Base-by-base conservation (phyloP, 2,329 filamentous ascomycete genomes). In the Taxawa tesnikishii region DNA sequence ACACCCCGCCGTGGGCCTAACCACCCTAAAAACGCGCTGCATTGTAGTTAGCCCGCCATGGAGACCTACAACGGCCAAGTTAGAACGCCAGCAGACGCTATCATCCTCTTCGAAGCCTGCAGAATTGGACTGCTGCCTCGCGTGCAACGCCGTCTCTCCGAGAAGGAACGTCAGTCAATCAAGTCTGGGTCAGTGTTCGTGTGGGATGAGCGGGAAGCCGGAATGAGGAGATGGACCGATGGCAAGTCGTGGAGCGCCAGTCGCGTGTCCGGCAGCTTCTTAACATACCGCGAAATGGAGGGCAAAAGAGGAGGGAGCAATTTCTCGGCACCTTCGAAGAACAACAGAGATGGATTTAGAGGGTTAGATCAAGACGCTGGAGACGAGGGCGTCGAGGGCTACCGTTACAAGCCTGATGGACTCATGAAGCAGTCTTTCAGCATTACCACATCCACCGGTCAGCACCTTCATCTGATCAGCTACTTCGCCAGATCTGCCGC, bases 361-460 rank as follows among this genome's bases (percentile, higher is more conserved):
- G 75, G 73, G 16, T 88, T 82, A 51, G 84, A 93, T 48, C 87
- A 90, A 29, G 82, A 85, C 42, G 79, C 83, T 33, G 80, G 65
- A 34, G 84, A 92, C 48, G 70, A 73, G 43, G 73, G 73, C 6
- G 83, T 83, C 0, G 85, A 94, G 54, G 85, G 85, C 26, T 94
- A 94, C 56, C 70, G 84, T 42, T 94, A 94, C 62, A 98, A 94
- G 67, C 83, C 80, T 7, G 90, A 98, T 49, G 90, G 90, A 1
- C 70, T 98, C 4, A 94, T 96, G 85, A 98, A 98, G 70, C 90
- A 98, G 60, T 96, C 90, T 0, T 98, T 96, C 68, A 96, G 88
- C 62, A 96, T 98, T 60, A 94, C 87, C 14, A 96, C 90, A 1
- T 84, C 82, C 2, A 77, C 70, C 23, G 74, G 84, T 43, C 85